These are phyloP conservation scores for Colletotrichum lindemuthianum DNA, from an alignment of 2,329 filamentous ascomycete genomes.

Conservation along the genomic window DNA sequence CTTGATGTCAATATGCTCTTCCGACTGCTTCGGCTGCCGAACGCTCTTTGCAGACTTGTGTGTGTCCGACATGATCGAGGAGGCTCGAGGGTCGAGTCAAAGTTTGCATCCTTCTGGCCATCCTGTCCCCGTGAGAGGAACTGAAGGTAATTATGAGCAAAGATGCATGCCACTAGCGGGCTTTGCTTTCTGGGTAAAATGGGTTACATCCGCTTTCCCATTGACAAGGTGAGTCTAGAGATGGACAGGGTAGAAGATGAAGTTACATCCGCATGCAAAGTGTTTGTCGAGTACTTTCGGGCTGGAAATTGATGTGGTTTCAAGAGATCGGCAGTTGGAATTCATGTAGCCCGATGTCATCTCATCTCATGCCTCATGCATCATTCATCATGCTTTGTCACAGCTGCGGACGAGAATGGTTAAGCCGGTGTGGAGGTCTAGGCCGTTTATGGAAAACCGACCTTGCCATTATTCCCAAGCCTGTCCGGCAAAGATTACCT, in stretches of 20 bases:
- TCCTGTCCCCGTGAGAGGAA: no score
- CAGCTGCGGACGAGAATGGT: not conserved
- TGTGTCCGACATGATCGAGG: constrained; percentile 27
- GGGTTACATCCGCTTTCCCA: not conserved
- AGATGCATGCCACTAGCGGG: not conserved
- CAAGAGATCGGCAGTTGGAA: not conserved
- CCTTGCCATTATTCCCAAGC: no score
- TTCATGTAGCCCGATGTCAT: no score
- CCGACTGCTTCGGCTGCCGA: constrained; percentile 24
- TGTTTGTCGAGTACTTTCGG: no score
- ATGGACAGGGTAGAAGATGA: not conserved
- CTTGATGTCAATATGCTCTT: constrained; percentile 9
- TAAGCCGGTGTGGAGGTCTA: not conserved
- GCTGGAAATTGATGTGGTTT: no score
- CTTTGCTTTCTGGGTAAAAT: not conserved
- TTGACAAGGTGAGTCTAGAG: not conserved
- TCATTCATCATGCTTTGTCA: no score
- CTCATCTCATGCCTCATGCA: no score
- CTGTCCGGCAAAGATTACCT: not conserved
- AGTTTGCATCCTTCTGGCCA: no score
- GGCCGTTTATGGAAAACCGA: constrained; percentile 17
- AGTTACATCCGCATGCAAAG: no score
- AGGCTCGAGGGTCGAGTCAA: constrained; percentile 1
- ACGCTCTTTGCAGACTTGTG: constrained; percentile 34
- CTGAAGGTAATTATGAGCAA: not conserved